Conservation (phyloP, 208 protist genomes). For the Leishmania braziliensis region DNA sequence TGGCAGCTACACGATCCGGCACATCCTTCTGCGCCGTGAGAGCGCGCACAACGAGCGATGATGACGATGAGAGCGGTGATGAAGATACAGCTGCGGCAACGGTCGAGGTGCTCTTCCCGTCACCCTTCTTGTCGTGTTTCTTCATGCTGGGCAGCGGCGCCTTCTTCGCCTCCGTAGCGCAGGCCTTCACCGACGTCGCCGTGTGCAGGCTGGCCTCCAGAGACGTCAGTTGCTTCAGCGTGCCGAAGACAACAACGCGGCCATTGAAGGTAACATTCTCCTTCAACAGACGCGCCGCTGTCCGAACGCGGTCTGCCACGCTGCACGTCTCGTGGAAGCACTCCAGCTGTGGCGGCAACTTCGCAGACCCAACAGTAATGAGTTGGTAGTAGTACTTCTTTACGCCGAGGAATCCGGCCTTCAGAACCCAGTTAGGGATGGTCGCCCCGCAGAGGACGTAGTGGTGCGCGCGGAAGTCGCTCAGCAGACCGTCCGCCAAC, state of each 20-base stretch:
- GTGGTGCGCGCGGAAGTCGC: slow-evolving; percentile 86
- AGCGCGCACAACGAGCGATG: slow-evolving; percentile 42
- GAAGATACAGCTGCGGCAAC: background rate
- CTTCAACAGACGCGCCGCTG: slow-evolving; percentile 40
- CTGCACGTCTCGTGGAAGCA: slow-evolving; percentile 61
- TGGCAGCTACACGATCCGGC: slow-evolving; percentile 71
- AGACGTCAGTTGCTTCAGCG: slow-evolving; percentile 37
- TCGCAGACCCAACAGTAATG: slow-evolving; percentile 68
- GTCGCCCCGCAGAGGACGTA: slow-evolving; percentile 92
- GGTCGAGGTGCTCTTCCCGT: slow-evolving; percentile 14
- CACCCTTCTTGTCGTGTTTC: slow-evolving; percentile 11
- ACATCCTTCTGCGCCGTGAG: slow-evolving; percentile 61
- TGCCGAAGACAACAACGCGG: slow-evolving; percentile 80
- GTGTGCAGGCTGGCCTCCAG: slow-evolving; percentile 27
- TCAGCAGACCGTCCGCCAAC: slow-evolving; percentile 62
- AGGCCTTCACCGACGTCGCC: background rate
- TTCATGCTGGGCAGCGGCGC: background rate
- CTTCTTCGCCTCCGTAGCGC: background rate
- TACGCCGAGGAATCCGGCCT: slow-evolving; percentile 88
- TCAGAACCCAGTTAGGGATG: slow-evolving; percentile 92
- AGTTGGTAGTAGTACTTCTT: slow-evolving; percentile 94
- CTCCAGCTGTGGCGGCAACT: slow-evolving; percentile 74
- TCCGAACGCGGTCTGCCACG: slow-evolving; percentile 41
- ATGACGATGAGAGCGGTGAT: slow-evolving; percentile 5
- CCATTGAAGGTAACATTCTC: slow-evolving; percentile 30